A percentile compares a stretch with the other conserved stretches of the same genome.
These are phyloP conservation scores for Carallia brachiata DNA, from an alignment of 345 rosid species.

Conservation along the genomic window DNA sequence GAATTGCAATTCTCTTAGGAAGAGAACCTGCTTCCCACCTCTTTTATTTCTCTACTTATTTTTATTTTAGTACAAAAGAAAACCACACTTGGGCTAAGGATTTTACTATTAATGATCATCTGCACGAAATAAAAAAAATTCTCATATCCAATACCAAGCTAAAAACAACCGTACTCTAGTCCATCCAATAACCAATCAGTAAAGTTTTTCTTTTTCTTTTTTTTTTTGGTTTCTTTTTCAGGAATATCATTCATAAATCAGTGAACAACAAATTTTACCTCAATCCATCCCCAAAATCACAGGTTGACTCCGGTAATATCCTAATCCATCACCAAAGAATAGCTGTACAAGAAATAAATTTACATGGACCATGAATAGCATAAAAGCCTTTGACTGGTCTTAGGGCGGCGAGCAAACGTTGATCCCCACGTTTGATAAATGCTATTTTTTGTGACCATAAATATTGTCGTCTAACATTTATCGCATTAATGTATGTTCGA, in stretches of 20 bases:
- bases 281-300: conserved; percentile 27
- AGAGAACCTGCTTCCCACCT: too few relatives aligned
- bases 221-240: neutral
- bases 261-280: conserved; percentile 39
- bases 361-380: conserved; percentile 24
- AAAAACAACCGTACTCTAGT: too few relatives aligned
- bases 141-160: too few relatives aligned
- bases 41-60: too few relatives aligned
- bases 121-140: too few relatives aligned
- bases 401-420: conserved; percentile 11
- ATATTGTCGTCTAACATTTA: conserved; percentile 63
- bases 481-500: conserved; percentile 59
- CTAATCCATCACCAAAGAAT: conserved; percentile 49
- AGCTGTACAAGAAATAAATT: conserved; percentile 62
- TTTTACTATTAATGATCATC: too few relatives aligned
- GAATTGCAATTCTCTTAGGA: too few relatives aligned
- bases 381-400: neutral
- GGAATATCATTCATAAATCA: conserved; percentile 8
- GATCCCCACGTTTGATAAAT: conserved; percentile 44
- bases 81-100: too few relatives aligned
- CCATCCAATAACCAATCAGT: too few relatives aligned
- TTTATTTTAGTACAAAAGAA: too few relatives aligned
- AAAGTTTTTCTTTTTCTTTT: neutral
- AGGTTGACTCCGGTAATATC: conserved; percentile 18
- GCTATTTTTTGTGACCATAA: conserved; percentile 54